Percentiles rank a stretch among this genome's conserved stretches.
phyloP scores from a whole-genome alignment of 495 filamentous ascomycete genomes.

The Aspergillus homomorphus region DNA sequence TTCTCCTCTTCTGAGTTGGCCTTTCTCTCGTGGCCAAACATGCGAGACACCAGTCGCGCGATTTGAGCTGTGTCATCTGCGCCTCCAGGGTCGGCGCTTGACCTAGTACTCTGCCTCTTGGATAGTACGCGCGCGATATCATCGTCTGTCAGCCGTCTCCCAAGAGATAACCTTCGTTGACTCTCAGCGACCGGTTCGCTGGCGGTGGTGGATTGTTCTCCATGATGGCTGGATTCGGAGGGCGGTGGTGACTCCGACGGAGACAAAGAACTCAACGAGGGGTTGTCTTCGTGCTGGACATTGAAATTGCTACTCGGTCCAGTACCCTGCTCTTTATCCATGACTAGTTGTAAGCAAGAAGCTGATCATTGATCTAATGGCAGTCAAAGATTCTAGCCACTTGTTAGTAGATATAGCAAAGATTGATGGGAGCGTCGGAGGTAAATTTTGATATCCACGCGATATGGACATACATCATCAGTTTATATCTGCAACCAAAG shows the following conservation, averaged over 20 bases:
- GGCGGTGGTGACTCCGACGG: not conserved
- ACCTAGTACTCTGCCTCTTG: conserved; percentile 42
- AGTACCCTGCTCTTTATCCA: not conserved
- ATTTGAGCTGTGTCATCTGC: conserved; percentile 51
- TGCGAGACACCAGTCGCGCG: conserved; percentile 56
- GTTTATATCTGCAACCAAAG: not conserved
- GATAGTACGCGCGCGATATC: conserved; percentile 51
- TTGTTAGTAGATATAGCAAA: not conserved
- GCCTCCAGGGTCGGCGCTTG: conserved; percentile 39
- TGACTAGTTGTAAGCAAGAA: not conserved
- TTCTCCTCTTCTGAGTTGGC: conserved; percentile 65
- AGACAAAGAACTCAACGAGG: not conserved
- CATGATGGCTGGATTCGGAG: conserved; percentile 1
- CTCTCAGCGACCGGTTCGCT: conserved; percentile 4
- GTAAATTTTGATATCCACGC: not conserved
- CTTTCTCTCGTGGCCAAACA: conserved; percentile 61
- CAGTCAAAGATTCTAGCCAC: not conserved
- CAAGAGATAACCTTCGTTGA: conserved; percentile 1
- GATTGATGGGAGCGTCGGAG: not conserved
- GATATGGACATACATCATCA: not conserved
- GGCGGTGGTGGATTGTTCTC: not conserved
- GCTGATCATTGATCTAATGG: not conserved
- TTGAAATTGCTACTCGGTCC: not conserved
- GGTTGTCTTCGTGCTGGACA: not conserved
- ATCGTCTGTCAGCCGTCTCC: conserved; percentile 39